phyloP scores from a whole-genome alignment of 164 flowering plant species.

The Vitis amurensis region DNA sequence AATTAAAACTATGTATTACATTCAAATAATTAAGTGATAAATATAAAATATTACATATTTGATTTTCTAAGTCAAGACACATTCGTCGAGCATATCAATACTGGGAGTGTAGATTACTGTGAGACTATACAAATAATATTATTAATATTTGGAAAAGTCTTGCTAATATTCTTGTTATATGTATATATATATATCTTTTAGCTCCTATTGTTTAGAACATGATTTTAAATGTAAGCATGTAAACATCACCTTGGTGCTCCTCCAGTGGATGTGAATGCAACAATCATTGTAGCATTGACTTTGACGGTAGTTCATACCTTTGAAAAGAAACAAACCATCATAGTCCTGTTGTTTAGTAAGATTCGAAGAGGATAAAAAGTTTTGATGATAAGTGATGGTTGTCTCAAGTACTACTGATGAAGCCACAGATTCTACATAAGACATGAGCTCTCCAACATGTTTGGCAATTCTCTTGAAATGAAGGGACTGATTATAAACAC shows the following conservation, averaged over 20 bases:
- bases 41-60: too few relatives aligned
- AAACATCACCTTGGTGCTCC: slow-evolving; percentile 49
- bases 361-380: neutral
- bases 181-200: neutral
- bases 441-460: slow-evolving; percentile 46
- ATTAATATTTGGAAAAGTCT: too few relatives aligned
- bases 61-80: too few relatives aligned
- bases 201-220: neutral
- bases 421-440: slow-evolving; percentile 53
- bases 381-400: neutral
- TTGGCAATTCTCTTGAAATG: slow-evolving; percentile 37
- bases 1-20: too few relatives aligned
- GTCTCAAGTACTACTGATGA: slow-evolving; percentile 48
- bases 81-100: too few relatives aligned
- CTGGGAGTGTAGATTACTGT: too few relatives aligned
- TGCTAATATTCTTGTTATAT: too few relatives aligned
- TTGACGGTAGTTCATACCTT: slow-evolving; percentile 46
- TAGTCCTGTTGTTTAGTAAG: neutral
- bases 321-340: neutral
- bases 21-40: too few relatives aligned
- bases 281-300: slow-evolving; percentile 49
- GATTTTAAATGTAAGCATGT: too few relatives aligned
- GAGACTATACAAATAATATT: too few relatives aligned
- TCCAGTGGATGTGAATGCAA: slow-evolving; percentile 55
- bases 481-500: slow-evolving; percentile 43